These are phyloP conservation scores for Phlebiopsis gigantea DNA, from an alignment of 768 basidiomycete species.

Conservation along the genomic window DNA sequence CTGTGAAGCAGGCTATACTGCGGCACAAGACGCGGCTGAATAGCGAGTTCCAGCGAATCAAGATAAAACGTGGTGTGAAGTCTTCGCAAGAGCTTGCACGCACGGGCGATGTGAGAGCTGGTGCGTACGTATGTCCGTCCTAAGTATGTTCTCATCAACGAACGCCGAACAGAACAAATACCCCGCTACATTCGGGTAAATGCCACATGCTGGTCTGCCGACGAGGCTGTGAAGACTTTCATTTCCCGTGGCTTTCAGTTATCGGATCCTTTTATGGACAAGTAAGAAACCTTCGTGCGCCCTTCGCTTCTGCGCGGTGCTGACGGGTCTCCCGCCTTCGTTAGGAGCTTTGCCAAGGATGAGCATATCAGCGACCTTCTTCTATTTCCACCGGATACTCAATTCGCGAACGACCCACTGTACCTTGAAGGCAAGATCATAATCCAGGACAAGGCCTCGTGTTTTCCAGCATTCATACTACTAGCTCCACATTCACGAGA, in stretches of 20 bases:
- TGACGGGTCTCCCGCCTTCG: conserved; percentile 19
- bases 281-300: not conserved
- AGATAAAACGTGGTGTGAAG: conserved; percentile 67
- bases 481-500: conserved; percentile 64
- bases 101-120: conserved; percentile 55
- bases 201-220: conserved; percentile 57
- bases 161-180: conserved; percentile 45
- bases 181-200: conserved; percentile 88
- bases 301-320: not conserved
- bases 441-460: conserved; percentile 96
- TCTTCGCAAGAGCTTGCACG: conserved; percentile 62
- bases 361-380: conserved; percentile 80
- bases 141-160: not conserved
- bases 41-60: conserved; percentile 81
- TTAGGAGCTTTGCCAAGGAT: conserved; percentile 67
- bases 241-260: conserved; percentile 49
- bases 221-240: conserved; percentile 59
- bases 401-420: conserved; percentile 65
- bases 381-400: conserved; percentile 59
- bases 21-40: conserved; percentile 87
- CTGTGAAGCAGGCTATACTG: conserved; percentile 80
- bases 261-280: conserved; percentile 22
- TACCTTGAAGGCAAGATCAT: conserved; percentile 82
- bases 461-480: conserved; percentile 90
- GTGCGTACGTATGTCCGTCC: conserved; percentile 32